Conservation (phyloP, 768 basidiomycete genomes). For the Coprinopsis sp. region DNA sequence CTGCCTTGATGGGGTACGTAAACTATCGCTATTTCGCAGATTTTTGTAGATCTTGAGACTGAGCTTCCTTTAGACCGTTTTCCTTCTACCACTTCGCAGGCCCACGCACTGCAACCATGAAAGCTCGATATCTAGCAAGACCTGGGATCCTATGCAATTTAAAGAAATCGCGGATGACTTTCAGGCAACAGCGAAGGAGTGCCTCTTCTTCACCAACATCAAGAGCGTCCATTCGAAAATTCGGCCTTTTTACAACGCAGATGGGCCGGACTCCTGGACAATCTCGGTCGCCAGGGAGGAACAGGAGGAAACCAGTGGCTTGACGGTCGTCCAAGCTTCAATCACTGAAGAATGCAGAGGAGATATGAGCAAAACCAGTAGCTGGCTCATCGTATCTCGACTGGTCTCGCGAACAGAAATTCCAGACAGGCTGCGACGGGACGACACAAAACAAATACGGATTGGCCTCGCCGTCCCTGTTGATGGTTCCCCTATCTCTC, state of each 20-base stretch:
- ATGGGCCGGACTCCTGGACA: not conserved
- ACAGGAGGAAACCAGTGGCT: too few relatives aligned
- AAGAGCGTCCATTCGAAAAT: too few relatives aligned
- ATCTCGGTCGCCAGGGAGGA: not conserved
- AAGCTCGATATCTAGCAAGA: slow-evolving; percentile 18
- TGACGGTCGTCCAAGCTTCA: not conserved
- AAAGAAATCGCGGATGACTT: slow-evolving; percentile 28
- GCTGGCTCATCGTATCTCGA: slow-evolving; percentile 10
- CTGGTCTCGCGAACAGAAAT: slow-evolving; percentile 10
- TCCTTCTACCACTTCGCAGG: slow-evolving; percentile 41
- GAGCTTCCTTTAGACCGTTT: slow-evolving; percentile 23
- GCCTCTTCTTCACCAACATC: slow-evolving; percentile 7
- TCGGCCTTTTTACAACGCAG: slow-evolving; percentile 1
- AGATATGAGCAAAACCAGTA: not conserved
- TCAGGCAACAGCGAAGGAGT: slow-evolving; percentile 8
- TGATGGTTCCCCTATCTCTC: not conserved
- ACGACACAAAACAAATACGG: not conserved
- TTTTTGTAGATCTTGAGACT: not conserved
- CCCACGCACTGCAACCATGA: slow-evolving; percentile 17
- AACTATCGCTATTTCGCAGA: not conserved
- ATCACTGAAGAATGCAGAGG: not conserved
- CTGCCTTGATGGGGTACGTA: slow-evolving; percentile 38
- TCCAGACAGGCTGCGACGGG: not conserved
- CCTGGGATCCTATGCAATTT: slow-evolving; percentile 21
- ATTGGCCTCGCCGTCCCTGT: slow-evolving; percentile 29